A percentile compares a stretch with the other conserved stretches of the same genome.
Conservation (phyloP, 1,284 basidiomycete species). For the Sutorius eximius region DNA sequence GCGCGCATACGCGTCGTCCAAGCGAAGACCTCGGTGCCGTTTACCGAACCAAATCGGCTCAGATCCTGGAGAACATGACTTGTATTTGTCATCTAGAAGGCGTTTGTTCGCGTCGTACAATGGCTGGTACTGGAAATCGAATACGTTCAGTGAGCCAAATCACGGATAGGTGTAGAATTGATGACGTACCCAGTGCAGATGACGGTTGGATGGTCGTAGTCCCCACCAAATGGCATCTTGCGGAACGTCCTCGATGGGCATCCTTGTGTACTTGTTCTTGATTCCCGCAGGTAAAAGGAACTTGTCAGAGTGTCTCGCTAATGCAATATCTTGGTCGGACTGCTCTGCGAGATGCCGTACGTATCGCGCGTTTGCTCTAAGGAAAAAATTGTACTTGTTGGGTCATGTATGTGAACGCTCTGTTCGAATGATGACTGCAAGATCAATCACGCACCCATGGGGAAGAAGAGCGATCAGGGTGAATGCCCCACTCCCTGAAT, state of each 20-base stretch:
- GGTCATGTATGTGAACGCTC: neutral
- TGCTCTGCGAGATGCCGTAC: slow-evolving; percentile 12
- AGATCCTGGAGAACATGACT: slow-evolving; percentile 25
- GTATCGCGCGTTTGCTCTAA: slow-evolving; percentile 15
- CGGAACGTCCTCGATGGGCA: slow-evolving; percentile 12
- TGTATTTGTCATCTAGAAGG: slow-evolving; percentile 18
- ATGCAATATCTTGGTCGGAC: neutral
- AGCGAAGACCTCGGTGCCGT: slow-evolving; percentile 13
- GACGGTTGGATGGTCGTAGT: slow-evolving; percentile 8
- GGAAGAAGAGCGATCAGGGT: neutral
- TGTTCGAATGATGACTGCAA: neutral
- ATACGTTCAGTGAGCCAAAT: neutral
- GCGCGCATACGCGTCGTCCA: slow-evolving; percentile 20
- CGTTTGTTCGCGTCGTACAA: slow-evolving; percentile 11
- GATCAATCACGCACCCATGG: slow-evolving; percentile 15
- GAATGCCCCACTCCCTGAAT: slow-evolving; percentile 10
- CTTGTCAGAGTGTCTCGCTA: neutral
- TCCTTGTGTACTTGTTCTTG: neutral
- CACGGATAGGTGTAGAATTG: neutral
- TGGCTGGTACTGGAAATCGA: slow-evolving; percentile 9
- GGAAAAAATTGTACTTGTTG: slow-evolving; percentile 13
- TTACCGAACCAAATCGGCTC: slow-evolving; percentile 25
- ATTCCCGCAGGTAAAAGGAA: slow-evolving; percentile 8
- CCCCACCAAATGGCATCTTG: slow-evolving; percentile 17
- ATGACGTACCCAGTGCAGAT: slow-evolving; percentile 12